Evolutionary conservation across 2,329 filamentous ascomycete species (phyloP).

Genomic region (Aspergillus luchuensis): DNA sequence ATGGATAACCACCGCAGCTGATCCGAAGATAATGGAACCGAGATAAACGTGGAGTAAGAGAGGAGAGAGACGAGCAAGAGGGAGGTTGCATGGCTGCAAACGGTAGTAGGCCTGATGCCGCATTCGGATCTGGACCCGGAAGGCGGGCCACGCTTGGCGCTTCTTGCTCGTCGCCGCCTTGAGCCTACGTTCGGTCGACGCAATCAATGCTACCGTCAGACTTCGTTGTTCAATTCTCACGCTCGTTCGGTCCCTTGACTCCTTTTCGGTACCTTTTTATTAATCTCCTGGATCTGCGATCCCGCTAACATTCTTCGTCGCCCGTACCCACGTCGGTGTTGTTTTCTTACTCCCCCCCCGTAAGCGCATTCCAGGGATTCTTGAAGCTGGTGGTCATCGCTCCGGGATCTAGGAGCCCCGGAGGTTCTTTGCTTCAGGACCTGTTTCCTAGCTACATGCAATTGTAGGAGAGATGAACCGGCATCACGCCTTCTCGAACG

Average conservation of each 20-base stretch:
- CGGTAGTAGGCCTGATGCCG: constrained; percentile 17
- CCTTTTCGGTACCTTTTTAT: neutral
- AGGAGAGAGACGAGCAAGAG: neutral
- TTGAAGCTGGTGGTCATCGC: constrained; percentile 15
- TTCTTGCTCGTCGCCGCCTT: neutral
- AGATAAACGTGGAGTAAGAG: neutral
- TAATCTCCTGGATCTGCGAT: constrained; percentile 7
- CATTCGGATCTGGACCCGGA: constrained; percentile 15
- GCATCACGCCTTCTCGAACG: constrained; percentile 83
- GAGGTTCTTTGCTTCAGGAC: constrained; percentile 13
- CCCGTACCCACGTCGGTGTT: neutral
- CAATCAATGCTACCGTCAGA: constrained; percentile 9
- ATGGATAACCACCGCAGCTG: neutral
- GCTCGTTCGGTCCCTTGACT: neutral
- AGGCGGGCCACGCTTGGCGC: constrained; percentile 2
- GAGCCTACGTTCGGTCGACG: constrained; percentile 7
- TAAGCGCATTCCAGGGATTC: constrained; percentile 10
- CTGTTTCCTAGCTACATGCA: constrained; percentile 29
- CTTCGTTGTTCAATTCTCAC: constrained; percentile 5
- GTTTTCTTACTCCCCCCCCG: neutral
- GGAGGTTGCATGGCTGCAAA: constrained; percentile 23
- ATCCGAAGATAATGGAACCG: neutral
- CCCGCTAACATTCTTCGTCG: neutral
- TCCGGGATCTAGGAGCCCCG: constrained; percentile 12
- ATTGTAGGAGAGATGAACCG: constrained; percentile 71